Evolutionary conservation across 1,284 basidiomycete genomes (phyloP).

Genomic region (Wallemia ichthyophaga): DNA sequence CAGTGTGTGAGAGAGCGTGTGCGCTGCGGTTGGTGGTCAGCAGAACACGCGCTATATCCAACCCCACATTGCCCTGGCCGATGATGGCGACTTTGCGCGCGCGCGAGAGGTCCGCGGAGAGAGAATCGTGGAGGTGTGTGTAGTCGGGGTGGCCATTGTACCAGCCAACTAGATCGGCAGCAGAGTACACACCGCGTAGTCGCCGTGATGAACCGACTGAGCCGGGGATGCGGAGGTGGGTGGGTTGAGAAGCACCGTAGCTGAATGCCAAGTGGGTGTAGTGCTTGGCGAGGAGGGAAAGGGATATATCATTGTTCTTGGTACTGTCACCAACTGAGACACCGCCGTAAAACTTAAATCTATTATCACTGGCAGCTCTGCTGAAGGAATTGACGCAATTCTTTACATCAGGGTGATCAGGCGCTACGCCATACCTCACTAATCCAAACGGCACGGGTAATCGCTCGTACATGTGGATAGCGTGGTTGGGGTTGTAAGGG

Average conservation of each 20-base stretch:
- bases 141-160: slow-evolving; percentile 68
- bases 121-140: slow-evolving; percentile 13
- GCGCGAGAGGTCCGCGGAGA: slow-evolving; percentile 21
- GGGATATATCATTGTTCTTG: slow-evolving; percentile 21
- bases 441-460: slow-evolving; percentile 84
- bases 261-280: slow-evolving; percentile 60
- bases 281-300: slow-evolving; percentile 32
- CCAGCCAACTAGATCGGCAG: slow-evolving; percentile 77
- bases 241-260: slow-evolving; percentile 40
- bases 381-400: slow-evolving; percentile 95
- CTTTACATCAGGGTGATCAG: slow-evolving; percentile 98
- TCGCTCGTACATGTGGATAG: slow-evolving; percentile 70
- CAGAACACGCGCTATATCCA: slow-evolving; percentile 76
- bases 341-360: slow-evolving; percentile 76
- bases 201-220: slow-evolving; percentile 22
- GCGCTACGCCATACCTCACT: slow-evolving; percentile 85
- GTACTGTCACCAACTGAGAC: slow-evolving; percentile 29
- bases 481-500: slow-evolving; percentile 21
- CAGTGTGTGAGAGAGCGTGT: slow-evolving; percentile 39
- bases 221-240: slow-evolving; percentile 18
- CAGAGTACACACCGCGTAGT: slow-evolving; percentile 33
- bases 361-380: slow-evolving; percentile 31
- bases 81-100: slow-evolving; percentile 48
- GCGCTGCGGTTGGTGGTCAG: slow-evolving; percentile 32
- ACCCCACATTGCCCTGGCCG: slow-evolving; percentile 83